Conservation (phyloP, 2,329 filamentous ascomycete species). For the Fusarium miscanthi region DNA sequence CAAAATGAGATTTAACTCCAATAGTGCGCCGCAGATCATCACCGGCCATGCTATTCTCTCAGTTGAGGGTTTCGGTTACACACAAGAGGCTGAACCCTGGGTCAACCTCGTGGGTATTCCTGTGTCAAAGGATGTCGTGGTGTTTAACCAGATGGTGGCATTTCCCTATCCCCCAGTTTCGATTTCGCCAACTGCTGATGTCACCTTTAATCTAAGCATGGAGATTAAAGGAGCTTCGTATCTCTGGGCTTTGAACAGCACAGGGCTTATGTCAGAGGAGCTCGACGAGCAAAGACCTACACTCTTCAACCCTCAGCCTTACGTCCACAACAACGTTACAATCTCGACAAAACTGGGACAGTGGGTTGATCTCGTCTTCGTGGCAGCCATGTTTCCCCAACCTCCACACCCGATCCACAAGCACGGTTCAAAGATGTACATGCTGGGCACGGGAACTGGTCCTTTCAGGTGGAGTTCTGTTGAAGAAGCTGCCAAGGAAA, state of each 20-base stretch:
- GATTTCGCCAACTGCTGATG: conserved; percentile 56
- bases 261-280: conserved; percentile 53
- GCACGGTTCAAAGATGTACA: conserved; percentile 70
- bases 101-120: conserved; percentile 62
- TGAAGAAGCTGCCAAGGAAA: conserved; percentile 60
- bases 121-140: conserved; percentile 52
- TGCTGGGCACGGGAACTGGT: conserved; percentile 64
- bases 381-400: conserved; percentile 56
- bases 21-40: conserved; percentile 64
- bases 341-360: conserved; percentile 58
- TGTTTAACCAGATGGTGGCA: conserved; percentile 57
- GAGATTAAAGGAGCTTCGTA: conserved; percentile 57
- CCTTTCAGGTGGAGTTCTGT: conserved; percentile 64
- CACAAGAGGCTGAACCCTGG: conserved; percentile 52
- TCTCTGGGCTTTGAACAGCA: conserved; percentile 64
- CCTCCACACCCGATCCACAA: conserved; percentile 71
- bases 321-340: conserved; percentile 57
- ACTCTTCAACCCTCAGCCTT: conserved; percentile 56
- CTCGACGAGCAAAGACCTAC: conserved; percentile 55
- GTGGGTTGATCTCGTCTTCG: conserved; percentile 68
- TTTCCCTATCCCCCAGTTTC: conserved; percentile 60
- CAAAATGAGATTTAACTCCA: conserved; percentile 64
- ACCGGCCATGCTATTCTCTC: conserved; percentile 62
- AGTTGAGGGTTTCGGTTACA: conserved; percentile 42
- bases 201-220: conserved; percentile 58